These are phyloP conservation scores for Eucalyptus lansdowneana DNA, from an alignment of 345 rosid species.

Conservation along the genomic window DNA sequence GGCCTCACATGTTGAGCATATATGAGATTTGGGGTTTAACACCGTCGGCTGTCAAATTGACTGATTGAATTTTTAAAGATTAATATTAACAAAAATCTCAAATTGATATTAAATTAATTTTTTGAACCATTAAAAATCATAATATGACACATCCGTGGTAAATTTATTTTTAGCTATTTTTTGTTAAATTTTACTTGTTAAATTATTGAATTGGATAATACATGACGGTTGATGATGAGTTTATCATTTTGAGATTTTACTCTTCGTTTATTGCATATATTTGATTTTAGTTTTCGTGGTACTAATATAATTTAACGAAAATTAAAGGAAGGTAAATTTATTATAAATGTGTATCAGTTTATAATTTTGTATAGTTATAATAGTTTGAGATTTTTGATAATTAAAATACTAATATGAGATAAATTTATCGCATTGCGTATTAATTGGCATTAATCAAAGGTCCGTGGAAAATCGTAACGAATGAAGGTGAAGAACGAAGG, in stretches of 20 bases:
- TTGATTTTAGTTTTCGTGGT: rapidly evolving
- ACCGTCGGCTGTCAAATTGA: not conserved
- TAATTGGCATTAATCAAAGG: not conserved
- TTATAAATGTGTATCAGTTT: no score
- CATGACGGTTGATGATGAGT: rapidly evolving
- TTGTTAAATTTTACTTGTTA: rapidly evolving
- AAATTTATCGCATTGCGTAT: rapidly evolving
- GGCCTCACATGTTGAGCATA: not conserved
- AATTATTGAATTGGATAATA: rapidly evolving
- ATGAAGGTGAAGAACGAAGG: not conserved
- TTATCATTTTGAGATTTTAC: no score
- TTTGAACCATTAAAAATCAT: no score
- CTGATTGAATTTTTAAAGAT: not conserved
- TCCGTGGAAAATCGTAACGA: not conserved
- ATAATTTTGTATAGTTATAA: no score
- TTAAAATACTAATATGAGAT: no score
- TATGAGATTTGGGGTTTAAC: not conserved
- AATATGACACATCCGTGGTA: rapidly evolving
- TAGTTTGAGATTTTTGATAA: no score
- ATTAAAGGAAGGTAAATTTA: no score
- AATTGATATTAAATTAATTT: no score
- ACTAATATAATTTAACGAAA: no score
- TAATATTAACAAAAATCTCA: no score
- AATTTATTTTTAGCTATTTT: no score
- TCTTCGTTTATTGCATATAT: no score